Conservation (phyloP, 2,329 filamentous ascomycete genomes). For the Colletotrichum sp. region DNA sequence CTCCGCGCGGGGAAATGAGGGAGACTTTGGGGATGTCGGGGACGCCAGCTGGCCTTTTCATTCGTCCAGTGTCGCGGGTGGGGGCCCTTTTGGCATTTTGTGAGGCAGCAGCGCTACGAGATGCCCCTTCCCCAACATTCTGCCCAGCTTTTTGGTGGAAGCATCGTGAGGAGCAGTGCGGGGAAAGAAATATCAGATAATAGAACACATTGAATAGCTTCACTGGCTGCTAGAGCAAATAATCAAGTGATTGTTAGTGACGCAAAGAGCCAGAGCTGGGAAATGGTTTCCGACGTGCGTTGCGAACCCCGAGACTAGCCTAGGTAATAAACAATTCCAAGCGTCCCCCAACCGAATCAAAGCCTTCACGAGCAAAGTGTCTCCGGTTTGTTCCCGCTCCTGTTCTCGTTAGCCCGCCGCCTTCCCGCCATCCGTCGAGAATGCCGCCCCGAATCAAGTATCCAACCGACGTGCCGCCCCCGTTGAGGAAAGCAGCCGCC, state of each 20-base stretch:
- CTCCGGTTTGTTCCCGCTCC: background rate
- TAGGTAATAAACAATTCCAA: background rate
- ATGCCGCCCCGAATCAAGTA: background rate
- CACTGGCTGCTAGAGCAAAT: background rate
- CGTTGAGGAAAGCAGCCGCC: background rate
- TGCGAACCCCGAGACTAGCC: background rate
- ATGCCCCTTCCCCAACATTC: background rate
- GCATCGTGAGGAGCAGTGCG: background rate
- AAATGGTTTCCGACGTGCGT: background rate
- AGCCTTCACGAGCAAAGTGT: background rate
- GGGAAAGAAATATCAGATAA: background rate
- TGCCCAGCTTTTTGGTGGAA: background rate
- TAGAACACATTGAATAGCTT: background rate
- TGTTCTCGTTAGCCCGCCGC: background rate
- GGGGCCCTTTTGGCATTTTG: background rate
- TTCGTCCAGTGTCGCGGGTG: background rate
- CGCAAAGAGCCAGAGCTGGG: background rate
- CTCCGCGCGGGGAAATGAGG: slow-evolving; percentile 11
- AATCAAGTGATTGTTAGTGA: rapidly evolving
- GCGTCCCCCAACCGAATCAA: background rate
- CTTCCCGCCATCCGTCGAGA: background rate
- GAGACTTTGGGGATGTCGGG: background rate
- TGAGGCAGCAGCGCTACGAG: background rate
- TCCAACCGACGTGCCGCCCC: background rate
- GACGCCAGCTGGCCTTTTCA: background rate